Conservation (phyloP, 1,139 yeast genomes). For the Candida mesenterica region DNA sequence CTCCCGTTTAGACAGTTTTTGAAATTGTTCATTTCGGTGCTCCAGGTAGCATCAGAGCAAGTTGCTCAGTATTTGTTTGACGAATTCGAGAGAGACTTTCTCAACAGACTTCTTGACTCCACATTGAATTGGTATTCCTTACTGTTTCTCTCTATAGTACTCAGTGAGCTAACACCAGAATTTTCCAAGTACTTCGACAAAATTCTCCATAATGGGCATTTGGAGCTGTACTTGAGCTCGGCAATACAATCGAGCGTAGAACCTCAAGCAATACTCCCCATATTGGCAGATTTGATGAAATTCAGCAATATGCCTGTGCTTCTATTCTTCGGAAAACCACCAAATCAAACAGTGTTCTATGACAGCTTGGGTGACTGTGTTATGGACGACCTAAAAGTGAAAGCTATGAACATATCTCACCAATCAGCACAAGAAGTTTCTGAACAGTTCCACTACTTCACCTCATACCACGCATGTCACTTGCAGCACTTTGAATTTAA, state of each 20-base stretch:
- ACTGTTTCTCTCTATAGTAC: not conserved
- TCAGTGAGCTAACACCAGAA: not conserved
- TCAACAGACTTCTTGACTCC: slow-evolving; percentile 6
- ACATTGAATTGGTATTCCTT: not conserved
- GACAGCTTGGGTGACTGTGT: too few relatives aligned
- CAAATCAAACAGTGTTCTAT: too few relatives aligned
- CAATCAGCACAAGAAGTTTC: not conserved
- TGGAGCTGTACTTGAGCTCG: not conserved
- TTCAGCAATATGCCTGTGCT: too few relatives aligned
- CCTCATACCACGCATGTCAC: too few relatives aligned
- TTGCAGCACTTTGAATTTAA: too few relatives aligned
- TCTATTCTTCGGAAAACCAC: too few relatives aligned
- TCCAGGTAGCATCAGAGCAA: too few relatives aligned
- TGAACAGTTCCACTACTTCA: not conserved
- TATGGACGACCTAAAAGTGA: slow-evolving; percentile 4
- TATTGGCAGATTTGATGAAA: too few relatives aligned
- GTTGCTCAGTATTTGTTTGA: slow-evolving; percentile 3
- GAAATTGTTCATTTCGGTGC: slow-evolving; percentile 1
- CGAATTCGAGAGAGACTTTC: slow-evolving; percentile 7
- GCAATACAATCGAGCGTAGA: not conserved
- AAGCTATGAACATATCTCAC: slow-evolving; percentile 6
- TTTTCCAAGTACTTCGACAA: too few relatives aligned
- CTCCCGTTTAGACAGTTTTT: not conserved
- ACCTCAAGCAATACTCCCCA: not conserved
- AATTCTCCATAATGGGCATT: too few relatives aligned